Base-by-base conservation (phyloP, 176 grass and related monocot genomes). In the Avena insularis region DNA sequence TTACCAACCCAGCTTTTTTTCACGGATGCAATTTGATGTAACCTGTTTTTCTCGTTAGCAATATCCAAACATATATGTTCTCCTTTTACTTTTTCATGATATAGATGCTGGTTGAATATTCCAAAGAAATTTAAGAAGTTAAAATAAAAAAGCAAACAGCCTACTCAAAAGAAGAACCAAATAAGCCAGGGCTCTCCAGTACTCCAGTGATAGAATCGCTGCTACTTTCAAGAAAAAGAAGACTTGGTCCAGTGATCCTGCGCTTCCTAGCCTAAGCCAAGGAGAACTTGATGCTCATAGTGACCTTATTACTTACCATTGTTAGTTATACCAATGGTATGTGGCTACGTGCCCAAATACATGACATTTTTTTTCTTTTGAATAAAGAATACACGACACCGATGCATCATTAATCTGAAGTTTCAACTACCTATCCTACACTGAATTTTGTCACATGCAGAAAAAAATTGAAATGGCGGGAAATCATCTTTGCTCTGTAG, bases 401-500 rank as follows among this genome's bases (percentile, higher is more conserved):
- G 12, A 81, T 20, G 43, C 64, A 71, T 64, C 55, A 69, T 64
- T 9, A 43, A 43, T 43, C 40, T 43, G n/a, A 78, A 80, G 81
- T 58, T 80, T 81, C 48, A 71, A 21, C 69, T 70, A 63, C 25
- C 50, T 78, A 78, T 76, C 59, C 81, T 77, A 87, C 84, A 58
- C 31, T 80, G 79, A 83, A 12, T 87, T 79, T 89, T 66, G 31
- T 8, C 36, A 46, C 57, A 49, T 88, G 77, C 78, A 98, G 96
- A 98, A 90, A 91, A 94, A 88, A 88, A 91, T 98, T 84, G 93
- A 98, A 92, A 85, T 31, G 79, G 83, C 68, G 33, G 90, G 96
- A 69, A 96, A 98, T 1, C 96, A 96, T 92, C 86, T 98, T 61
- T 98, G 96, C 58, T 95, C 96, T 88, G 92, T 98, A 75, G 96